Conservation (phyloP, 1,139 yeast species). For the Candida labiduridarum region DNA sequence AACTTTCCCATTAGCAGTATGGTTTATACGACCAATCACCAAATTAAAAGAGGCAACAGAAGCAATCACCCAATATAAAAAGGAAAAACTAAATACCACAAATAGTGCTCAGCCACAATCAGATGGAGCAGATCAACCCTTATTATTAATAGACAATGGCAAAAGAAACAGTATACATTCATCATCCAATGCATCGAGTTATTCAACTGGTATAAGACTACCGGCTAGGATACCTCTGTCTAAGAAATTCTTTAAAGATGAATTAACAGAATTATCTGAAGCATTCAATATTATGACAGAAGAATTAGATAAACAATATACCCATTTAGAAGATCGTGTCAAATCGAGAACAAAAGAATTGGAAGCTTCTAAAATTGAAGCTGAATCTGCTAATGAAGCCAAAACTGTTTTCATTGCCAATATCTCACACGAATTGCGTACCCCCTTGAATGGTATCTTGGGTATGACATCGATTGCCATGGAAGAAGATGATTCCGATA, state of each 20-base stretch:
- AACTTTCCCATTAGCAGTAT: conserved; percentile 82
- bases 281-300: conserved; percentile 92
- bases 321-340: conserved; percentile 88
- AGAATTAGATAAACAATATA: conserved; percentile 80
- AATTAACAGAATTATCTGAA: conserved; percentile 81
- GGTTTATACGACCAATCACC: conserved; percentile 83
- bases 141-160: conserved; percentile 6
- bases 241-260: conserved; percentile 74
- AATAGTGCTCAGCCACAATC: background rate
- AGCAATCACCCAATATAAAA: conserved; percentile 44
- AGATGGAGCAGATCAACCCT: background rate
- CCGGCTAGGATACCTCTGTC: conserved; percentile 58
- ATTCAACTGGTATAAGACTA: conserved; percentile 43
- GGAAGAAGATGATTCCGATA: conserved; percentile 72
- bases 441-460: conserved; percentile 92
- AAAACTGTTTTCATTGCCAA: conserved; percentile 94
- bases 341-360: conserved; percentile 82
- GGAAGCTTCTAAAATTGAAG: conserved; percentile 85
- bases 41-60: conserved; percentile 85
- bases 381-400: conserved; percentile 93
- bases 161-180: conserved; percentile 33
- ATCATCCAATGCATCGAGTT: conserved; percentile 32
- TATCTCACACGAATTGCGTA: conserved; percentile 91
- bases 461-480: conserved; percentile 96
- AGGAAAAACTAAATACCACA: conserved; percentile 20